Conservation (phyloP, 305 asterid species). For the Plantago coronopus region DNA sequence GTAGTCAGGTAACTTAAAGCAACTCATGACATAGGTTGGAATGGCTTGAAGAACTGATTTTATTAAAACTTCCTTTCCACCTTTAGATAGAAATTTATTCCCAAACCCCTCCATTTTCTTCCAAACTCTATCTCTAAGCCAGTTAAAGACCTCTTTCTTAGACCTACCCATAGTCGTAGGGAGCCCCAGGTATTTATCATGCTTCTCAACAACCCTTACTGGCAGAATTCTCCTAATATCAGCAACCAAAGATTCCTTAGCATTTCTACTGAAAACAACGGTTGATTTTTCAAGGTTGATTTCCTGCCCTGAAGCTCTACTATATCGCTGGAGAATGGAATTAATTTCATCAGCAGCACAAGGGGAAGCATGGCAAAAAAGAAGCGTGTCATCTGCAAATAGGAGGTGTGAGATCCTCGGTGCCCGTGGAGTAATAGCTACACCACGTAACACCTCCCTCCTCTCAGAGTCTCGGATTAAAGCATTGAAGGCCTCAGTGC, state of each 20-base stretch:
- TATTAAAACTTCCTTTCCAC: not conserved
- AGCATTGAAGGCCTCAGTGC: not conserved
- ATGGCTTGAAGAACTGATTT: not conserved
- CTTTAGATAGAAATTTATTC: not conserved
- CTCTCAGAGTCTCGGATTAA: no score
- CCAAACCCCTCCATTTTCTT: not conserved
- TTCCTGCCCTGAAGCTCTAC: not conserved
- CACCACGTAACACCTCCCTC: not conserved
- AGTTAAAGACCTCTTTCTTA: conserved; percentile 39
- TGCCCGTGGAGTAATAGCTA: not conserved
- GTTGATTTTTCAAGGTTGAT: not conserved
- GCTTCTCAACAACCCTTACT: not conserved
- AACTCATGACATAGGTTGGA: not conserved
- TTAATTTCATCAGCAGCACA: not conserved
- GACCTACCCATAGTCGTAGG: conserved; percentile 14
- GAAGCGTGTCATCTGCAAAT: not conserved
- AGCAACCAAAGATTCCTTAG: no score
- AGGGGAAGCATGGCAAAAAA: not conserved
- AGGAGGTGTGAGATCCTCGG: not conserved
- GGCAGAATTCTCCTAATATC: not conserved
- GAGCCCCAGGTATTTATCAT: not conserved
- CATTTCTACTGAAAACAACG: not conserved
- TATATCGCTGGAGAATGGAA: not conserved
- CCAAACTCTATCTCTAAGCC: conserved; percentile 15
- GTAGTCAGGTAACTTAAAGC: not conserved